Percentiles rank a stretch among this genome's conserved stretches.
These are phyloP conservation scores for Fusarium coicis DNA, from an alignment of 2,329 filamentous ascomycete genomes.

Conservation along the genomic window DNA sequence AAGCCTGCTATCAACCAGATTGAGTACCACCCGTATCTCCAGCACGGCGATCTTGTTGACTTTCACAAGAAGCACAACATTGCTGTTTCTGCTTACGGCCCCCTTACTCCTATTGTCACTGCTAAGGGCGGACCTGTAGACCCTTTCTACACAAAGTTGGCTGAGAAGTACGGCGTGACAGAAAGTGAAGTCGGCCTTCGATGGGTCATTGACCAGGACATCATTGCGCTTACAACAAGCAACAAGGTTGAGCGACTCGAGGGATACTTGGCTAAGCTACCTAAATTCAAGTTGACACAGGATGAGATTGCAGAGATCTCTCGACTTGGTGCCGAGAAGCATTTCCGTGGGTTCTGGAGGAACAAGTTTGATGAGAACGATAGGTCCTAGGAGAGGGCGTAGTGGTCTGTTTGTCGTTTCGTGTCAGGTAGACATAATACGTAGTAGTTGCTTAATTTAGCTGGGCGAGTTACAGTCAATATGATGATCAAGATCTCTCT, in stretches of 20 bases:
- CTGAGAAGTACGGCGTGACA: conserved; percentile 67
- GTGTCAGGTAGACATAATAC: neutral
- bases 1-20: conserved; percentile 81
- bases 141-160: conserved; percentile 59
- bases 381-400: conserved; percentile 40
- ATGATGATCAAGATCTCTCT: neutral
- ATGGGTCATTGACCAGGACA: conserved; percentile 69
- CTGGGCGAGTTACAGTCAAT: neutral
- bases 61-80: conserved; percentile 70
- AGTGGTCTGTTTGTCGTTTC: neutral
- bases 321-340: conserved; percentile 67
- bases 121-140: conserved; percentile 66
- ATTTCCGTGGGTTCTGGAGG: conserved; percentile 70
- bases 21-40: conserved; percentile 81
- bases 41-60: conserved; percentile 68
- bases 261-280: conserved; percentile 62
- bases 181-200: conserved; percentile 67
- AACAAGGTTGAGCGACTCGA: conserved; percentile 66
- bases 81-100: conserved; percentile 64
- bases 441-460: neutral
- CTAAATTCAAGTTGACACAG: conserved; percentile 67
- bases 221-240: conserved; percentile 70
- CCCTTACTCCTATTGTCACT: conserved; percentile 62
- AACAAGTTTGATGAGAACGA: conserved; percentile 65
- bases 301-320: conserved; percentile 68